Evolutionary conservation across 228 moss, liverwort and hornwort species (phyloP), one percentile per base, ranked within the genome.

Genomic region (Sphagnum magellanicum): DNA sequence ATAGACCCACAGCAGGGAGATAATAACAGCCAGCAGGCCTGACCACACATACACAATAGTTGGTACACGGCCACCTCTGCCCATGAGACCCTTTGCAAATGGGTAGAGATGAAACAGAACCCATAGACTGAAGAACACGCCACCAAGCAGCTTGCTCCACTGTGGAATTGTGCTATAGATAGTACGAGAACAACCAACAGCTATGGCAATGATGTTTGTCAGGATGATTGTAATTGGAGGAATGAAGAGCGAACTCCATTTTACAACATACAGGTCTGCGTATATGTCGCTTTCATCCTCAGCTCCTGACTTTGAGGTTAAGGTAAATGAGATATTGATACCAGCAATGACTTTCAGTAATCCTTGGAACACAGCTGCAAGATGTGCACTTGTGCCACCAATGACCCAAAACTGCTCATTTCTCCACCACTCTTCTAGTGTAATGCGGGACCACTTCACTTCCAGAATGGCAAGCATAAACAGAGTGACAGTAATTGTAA

Each of bases 361-460:
- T n/a, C 84, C 84, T 68, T 84, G 84, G 60, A 84, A 73, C 8
- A 84, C 84, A 0, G 84, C 84, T 8, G 84, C 84, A 5, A 84
- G 17, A 67, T 84, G 84, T 4, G 84, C 84, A 63, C 84, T 84
- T 1, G 84, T 84, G 2, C 84, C 84, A 50, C 84, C 84, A 7
- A 84, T 84, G 50, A 84, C 84, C 86, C 86, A 86, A 16, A 86
- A 86, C 80, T 86, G 86, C 69, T 86, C 86, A 69, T 86, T 86
- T 57, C 86, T 83, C 86, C 86, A 86, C 86, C 86, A 86, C 67
- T 86, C 86, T 16, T 86, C 86, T 4, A 86, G 61, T 0, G 80
- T 86, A 10, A 86, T 86, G 14, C 76, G 69, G 0, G 86, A 86
- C 86, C 86, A 86, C 63, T 78, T 83, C 6, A 86, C 86, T 74